Conservation (phyloP, 495 filamentous ascomycete species). For the Alectoria sarmentosa region DNA sequence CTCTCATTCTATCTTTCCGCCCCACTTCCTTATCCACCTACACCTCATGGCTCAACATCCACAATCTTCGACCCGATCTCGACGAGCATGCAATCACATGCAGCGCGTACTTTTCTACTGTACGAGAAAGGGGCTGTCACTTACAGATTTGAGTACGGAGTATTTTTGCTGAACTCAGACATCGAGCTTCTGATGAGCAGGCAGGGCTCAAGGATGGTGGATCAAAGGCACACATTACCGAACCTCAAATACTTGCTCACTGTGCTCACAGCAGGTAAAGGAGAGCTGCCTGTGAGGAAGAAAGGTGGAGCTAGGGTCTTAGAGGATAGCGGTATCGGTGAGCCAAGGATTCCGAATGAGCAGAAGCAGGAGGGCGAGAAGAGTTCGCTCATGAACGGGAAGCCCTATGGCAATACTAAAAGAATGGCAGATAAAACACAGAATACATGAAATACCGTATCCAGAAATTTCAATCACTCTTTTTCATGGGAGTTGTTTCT, state of each 20-base stretch:
- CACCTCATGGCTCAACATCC: conserved; percentile 61
- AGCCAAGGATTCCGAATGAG: neutral
- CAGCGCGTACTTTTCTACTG: conserved; percentile 68
- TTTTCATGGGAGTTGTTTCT: neutral
- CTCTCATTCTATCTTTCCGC: conserved; percentile 78
- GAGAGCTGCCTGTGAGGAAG: conserved; percentile 72
- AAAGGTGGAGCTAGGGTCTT: conserved; percentile 67
- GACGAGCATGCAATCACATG: conserved; percentile 46
- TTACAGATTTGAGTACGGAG: conserved; percentile 89
- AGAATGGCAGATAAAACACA: neutral
- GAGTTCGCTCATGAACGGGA: conserved; percentile 4
- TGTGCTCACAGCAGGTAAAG: conserved; percentile 68
- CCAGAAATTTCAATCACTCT: neutral
- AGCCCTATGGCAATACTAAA: neutral
- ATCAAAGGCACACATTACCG: conserved; percentile 83
- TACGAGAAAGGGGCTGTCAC: conserved; percentile 67
- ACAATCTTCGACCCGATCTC: conserved; percentile 76
- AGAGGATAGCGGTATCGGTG: conserved; percentile 26
- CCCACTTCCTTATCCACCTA: conserved; percentile 74
- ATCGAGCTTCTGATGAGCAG: conserved; percentile 75
- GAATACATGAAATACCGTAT: neutral
- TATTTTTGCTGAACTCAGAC: conserved; percentile 90
- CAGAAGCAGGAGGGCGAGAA: conserved; percentile 9
- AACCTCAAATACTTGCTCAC: conserved; percentile 93
- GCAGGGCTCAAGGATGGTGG: conserved; percentile 69